Evolutionary conservation across 2,329 filamentous ascomycete species (phyloP), one percentile per base, ranked within the genome.

Genomic region (Magnaporthiopsis rhizophila): DNA sequence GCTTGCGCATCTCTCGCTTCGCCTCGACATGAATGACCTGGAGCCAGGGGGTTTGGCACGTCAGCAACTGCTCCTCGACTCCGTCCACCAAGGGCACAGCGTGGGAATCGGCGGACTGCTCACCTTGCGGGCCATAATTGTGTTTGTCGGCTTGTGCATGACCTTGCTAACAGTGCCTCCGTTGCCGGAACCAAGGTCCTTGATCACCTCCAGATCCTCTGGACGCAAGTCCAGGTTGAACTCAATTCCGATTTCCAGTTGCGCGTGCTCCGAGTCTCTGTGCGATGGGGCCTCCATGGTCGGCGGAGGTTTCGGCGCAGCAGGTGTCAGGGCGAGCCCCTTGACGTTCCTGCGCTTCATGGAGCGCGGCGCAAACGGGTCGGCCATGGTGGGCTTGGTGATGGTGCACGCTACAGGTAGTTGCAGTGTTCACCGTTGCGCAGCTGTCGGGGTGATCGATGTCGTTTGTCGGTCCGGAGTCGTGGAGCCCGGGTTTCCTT

Each of bases 271-370:
- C 64, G 79, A 80, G 73, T 90, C 89, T 68, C 83, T 84, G 36
- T 59, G 34, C 12, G 32, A 45, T 34, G 62, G 62, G 64, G 83
- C 79, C 71, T 92, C 89, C 59, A 91, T 89, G 36, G 91, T 88
- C 64, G 88, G 86, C 64, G 86, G 80, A 62, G 86, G 81, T 67
- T 92, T 91, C 58, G 91, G 89, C 60, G 89, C 84, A 30, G 89
- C 87, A 62, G 91, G 88, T 72, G 87, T 93, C 74, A 99, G 83
- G 69, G 92, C 93, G 62, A 99, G 88, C 53, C 68, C 94, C 81
- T 98, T 98, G 77, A 96, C 90, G 76, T 99, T 99, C 86, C 98
- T 97, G 83, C 94, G 89, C 88, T 97, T 98, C 88, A 99, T 90
- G 67, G 95, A 96, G 78, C 86, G 85, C 78, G 84, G 84, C 68